Conservation (phyloP, 2,329 filamentous ascomycete species). For the Ophiostoma sp. region DNA sequence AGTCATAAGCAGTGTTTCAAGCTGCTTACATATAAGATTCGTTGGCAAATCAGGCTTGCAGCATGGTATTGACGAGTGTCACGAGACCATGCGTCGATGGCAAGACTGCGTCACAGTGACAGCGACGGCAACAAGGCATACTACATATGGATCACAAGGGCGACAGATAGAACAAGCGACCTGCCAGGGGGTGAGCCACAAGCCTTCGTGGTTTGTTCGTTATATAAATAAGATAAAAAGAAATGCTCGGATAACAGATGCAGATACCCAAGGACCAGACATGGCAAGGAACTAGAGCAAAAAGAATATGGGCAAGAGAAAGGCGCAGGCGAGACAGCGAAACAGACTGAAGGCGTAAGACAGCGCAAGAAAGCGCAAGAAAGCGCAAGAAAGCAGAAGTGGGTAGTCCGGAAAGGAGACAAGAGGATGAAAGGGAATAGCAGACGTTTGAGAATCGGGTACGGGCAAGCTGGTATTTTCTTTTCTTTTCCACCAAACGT, state of each 20-base stretch:
- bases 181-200: not conserved
- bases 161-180: not conserved
- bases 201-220: not conserved
- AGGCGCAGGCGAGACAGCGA: not conserved
- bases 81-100: not conserved
- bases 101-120: no score
- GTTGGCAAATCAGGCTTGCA: not conserved
- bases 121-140: not conserved
- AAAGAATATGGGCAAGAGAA: not conserved
- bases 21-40: not conserved
- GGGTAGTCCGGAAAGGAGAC: no score
- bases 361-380: not conserved
- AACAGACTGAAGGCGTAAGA: no score
- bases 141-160: not conserved
- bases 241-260: slow-evolving; percentile 11
- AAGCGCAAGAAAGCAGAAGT: not conserved
- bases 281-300: not conserved
- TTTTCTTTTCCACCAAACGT: no score
- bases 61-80: not conserved
- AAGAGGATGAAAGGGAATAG: no score
- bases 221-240: slow-evolving; percentile 7
- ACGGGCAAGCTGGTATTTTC: no score
- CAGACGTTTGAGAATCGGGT: no score
- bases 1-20: not conserved
- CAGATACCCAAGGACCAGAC: slow-evolving; percentile 19